phyloP scores from a whole-genome alignment of 768 basidiomycete species.

The Boletellus ananiceps region DNA sequence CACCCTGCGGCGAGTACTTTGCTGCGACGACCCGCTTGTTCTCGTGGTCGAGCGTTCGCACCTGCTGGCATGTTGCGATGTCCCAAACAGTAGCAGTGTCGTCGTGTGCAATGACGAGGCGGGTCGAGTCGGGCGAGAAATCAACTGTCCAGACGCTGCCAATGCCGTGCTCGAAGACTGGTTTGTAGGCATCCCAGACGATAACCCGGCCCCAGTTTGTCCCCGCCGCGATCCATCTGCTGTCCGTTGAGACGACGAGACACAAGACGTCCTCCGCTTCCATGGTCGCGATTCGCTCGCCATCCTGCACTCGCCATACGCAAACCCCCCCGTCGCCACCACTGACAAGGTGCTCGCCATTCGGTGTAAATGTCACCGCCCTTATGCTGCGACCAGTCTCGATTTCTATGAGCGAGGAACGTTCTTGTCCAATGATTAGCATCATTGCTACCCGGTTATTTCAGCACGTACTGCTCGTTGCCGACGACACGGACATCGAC shows the following conservation, averaged over 20 bases:
- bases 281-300: not conserved
- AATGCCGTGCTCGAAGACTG: not conserved
- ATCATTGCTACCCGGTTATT: not conserved
- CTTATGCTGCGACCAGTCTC: not conserved
- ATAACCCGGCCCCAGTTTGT: not conserved
- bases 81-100: not conserved
- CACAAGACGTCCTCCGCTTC: not conserved
- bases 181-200: not conserved
- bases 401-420: not conserved
- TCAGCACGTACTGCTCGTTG: not conserved
- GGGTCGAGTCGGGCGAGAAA: constrained; percentile 3
- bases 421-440: not conserved
- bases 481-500: not conserved
- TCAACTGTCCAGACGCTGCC: not conserved
- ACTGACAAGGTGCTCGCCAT: not conserved
- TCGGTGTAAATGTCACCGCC: not conserved
- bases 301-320: constrained; percentile 3
- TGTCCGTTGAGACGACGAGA: not conserved
- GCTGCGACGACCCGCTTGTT: not conserved
- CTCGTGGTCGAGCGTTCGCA: not conserved
- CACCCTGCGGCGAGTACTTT: not conserved
- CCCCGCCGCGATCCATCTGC: not conserved
- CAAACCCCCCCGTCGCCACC: not conserved
- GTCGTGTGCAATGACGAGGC: not conserved
- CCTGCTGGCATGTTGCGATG: not conserved